phyloP scores from a whole-genome alignment of 2,329 filamentous ascomycete genomes.

The Didymella keratinophila region DNA sequence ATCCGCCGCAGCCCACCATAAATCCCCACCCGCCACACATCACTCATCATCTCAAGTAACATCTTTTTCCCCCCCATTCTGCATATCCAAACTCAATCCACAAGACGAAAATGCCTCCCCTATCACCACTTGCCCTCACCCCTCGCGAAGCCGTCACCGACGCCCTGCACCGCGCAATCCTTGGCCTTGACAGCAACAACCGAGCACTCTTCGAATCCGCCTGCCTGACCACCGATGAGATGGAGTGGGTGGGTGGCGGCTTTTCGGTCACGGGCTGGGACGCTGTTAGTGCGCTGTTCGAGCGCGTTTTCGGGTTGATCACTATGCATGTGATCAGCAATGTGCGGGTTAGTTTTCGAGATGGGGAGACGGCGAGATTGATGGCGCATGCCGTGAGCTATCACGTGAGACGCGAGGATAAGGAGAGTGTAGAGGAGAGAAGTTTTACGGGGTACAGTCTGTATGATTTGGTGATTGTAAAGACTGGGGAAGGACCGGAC shows the following conservation, averaged over 20 bases:
- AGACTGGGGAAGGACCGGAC: conserved; percentile 14
- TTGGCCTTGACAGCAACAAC: conserved; percentile 36
- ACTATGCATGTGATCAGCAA: conserved; percentile 38
- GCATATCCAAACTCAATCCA: not conserved
- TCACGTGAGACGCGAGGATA: conserved; percentile 33
- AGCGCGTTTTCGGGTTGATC: conserved; percentile 26
- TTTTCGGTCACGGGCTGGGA: conserved; percentile 27
- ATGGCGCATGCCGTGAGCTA: conserved; percentile 32
- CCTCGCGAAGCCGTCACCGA: conserved; percentile 36
- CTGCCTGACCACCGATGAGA: conserved; percentile 28
- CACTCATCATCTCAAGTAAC: not conserved
- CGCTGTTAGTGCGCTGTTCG: conserved; percentile 26
- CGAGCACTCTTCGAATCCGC: conserved; percentile 30
- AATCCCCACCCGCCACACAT: not conserved
- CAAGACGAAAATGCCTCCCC: not conserved
- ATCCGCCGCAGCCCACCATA: not conserved
- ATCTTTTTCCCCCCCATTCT: too few relatives aligned
- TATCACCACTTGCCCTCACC: conserved; percentile 10
- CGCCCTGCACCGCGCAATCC: conserved; percentile 33
- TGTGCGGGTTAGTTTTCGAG: conserved; percentile 28
- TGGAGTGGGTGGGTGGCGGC: conserved; percentile 27
- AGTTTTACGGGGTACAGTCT: conserved; percentile 32
- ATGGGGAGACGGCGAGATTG: conserved; percentile 20
- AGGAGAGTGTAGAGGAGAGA: conserved; percentile 25
- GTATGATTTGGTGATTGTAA: conserved; percentile 34